Evolutionary conservation across 129 eudicot genomes (phyloP).

Genomic region (Flaveria trinervia): DNA sequence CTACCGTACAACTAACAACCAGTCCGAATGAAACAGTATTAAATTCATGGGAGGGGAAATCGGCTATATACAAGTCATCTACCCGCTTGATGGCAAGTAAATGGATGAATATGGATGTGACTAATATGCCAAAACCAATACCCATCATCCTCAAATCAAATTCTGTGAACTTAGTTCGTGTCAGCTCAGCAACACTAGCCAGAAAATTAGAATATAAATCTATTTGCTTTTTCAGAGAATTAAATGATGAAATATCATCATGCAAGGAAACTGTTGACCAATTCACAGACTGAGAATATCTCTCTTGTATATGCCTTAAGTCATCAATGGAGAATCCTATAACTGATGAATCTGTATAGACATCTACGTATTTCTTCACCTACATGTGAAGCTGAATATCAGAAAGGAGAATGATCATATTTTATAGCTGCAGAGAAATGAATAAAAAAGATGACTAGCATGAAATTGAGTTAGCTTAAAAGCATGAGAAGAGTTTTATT

Average conservation of each 20-base stretch:
- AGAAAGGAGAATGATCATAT: conserved; percentile 3
- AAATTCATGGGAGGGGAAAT: conserved; percentile 25
- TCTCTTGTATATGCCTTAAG: conserved; percentile 57
- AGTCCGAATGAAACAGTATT: conserved; percentile 40
- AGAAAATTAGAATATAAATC: conserved; percentile 61
- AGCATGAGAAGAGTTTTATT: conserved; percentile 6
- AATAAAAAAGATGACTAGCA: neutral
- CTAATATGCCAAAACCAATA: conserved; percentile 67
- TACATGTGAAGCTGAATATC: conserved; percentile 42
- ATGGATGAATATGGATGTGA: conserved; percentile 65
- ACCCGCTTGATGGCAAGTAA: conserved; percentile 48
- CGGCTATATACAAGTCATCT: conserved; percentile 38
- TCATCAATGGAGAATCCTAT: conserved; percentile 89
- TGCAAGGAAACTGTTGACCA: conserved; percentile 43
- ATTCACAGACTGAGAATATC: conserved; percentile 62
- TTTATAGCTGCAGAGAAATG: neutral
- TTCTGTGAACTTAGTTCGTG: conserved; percentile 96
- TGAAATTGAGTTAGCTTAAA: neutral
- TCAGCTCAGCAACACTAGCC: conserved; percentile 72
- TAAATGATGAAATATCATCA: conserved; percentile 38
- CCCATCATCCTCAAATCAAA: conserved; percentile 77
- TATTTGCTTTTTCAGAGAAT: conserved; percentile 53
- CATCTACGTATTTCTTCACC: conserved; percentile 97
- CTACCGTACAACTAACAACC: conserved; percentile 49
- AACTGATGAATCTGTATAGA: conserved; percentile 81